Conservation (phyloP, 345 rosid genomes). For the Euphorbia peplus region DNA sequence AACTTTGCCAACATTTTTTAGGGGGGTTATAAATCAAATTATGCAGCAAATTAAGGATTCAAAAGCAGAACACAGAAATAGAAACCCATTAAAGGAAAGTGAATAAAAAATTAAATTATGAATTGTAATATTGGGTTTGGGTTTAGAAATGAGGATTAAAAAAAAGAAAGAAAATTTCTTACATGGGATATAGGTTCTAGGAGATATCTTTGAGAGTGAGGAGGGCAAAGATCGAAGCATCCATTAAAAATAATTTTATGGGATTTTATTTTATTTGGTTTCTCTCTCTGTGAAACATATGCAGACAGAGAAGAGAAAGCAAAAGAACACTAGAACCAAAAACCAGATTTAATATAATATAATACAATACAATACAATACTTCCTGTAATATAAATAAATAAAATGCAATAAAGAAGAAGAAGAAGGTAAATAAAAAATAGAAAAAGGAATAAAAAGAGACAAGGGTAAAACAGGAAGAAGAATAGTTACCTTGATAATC, state of each 20-base stretch:
- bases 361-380: no score
- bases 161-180: slow-evolving; percentile 27
- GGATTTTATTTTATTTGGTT: slow-evolving; percentile 29
- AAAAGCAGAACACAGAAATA: slow-evolving; percentile 19
- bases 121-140: no score
- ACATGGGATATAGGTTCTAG: slow-evolving; percentile 45
- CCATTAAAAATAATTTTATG: slow-evolving; percentile 35
- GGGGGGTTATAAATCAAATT: not conserved
- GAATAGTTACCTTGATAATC: slow-evolving; percentile 41
- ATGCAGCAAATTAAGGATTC: slow-evolving; percentile 33
- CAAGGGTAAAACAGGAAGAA: slow-evolving; percentile 38
- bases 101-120: no score
- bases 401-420: no score
- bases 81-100: no score
- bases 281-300: slow-evolving; percentile 19
- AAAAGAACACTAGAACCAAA: slow-evolving; percentile 20
- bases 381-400: no score
- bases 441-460: not conserved
- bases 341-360: slow-evolving; percentile 1
- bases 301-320: slow-evolving; percentile 25
- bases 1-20: not conserved
- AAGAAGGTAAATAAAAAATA: no score
- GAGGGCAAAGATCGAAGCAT: slow-evolving; percentile 50
- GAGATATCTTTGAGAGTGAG: slow-evolving; percentile 42
- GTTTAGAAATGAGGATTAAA: not conserved